Evolutionary conservation across 2,329 filamentous ascomycete species (phyloP).

Genomic region (Pseudocercospora fuligena): DNA sequence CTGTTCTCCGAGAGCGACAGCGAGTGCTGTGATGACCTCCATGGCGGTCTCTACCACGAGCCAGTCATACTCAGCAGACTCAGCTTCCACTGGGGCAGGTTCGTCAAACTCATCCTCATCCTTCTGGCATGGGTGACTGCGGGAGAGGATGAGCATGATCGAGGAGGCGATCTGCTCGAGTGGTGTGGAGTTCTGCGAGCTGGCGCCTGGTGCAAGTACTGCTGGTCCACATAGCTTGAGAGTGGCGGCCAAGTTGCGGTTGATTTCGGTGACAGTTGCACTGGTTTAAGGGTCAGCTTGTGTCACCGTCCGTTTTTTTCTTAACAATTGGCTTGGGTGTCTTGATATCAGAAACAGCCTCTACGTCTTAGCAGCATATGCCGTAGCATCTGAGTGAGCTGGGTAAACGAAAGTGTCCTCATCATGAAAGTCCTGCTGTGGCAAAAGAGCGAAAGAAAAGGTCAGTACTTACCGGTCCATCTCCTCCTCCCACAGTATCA

Average conservation of each 20-base stretch:
- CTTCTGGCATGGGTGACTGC: slow-evolving; percentile 90
- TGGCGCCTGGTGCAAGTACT: slow-evolving; percentile 69
- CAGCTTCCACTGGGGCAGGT: slow-evolving; percentile 67
- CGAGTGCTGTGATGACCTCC: slow-evolving; percentile 84
- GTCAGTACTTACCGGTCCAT: slow-evolving; percentile 79
- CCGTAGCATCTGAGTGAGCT: slow-evolving; percentile 96
- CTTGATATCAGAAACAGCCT: slow-evolving; percentile 55
- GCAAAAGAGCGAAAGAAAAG: slow-evolving; percentile 12
- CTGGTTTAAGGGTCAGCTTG: slow-evolving; percentile 54
- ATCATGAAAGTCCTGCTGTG: slow-evolving; percentile 64
- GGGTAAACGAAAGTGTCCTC: slow-evolving; percentile 88
- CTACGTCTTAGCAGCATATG: slow-evolving; percentile 43
- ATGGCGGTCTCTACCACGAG: slow-evolving; percentile 92
- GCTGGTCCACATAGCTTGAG: slow-evolving; percentile 90
- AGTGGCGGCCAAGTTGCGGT: slow-evolving; percentile 87
- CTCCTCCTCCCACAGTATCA: slow-evolving; percentile 87
- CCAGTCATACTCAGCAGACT: slow-evolving; percentile 97
- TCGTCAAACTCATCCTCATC: slow-evolving; percentile 84
- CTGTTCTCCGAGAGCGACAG: slow-evolving; percentile 76
- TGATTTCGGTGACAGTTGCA: slow-evolving; percentile 89
- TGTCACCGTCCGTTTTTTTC: slow-evolving; percentile 49
- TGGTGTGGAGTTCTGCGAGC: slow-evolving; percentile 55
- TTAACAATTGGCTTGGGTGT: slow-evolving; percentile 8
- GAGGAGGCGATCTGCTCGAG: slow-evolving; percentile 70
- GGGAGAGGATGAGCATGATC: slow-evolving; percentile 79